These are phyloP conservation scores for Lactarius pseudohatsudake DNA, from an alignment of 768 basidiomycete genomes.

Conservation along the genomic window DNA sequence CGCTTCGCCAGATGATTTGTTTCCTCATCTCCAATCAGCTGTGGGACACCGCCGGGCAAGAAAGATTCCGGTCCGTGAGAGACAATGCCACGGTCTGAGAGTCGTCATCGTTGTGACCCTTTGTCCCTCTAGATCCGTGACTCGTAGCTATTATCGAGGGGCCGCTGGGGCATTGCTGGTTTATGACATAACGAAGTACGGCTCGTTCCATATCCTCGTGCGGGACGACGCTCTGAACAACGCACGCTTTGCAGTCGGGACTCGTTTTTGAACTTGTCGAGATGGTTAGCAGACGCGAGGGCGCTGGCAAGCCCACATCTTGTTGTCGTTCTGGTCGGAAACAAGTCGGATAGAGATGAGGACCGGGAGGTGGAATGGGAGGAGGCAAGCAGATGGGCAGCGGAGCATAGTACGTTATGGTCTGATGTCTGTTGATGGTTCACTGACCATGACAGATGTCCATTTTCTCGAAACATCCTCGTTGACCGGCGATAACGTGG, in stretches of 20 bases:
- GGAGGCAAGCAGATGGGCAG: conserved; percentile 94
- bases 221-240: conserved; percentile 25
- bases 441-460: conserved; percentile 54
- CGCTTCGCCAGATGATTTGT: background rate
- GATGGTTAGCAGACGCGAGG: conserved; percentile 92
- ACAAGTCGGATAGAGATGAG: conserved; percentile 93
- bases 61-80: conserved; percentile 73
- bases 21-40: conserved; percentile 47
- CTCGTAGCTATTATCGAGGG: conserved; percentile 93
- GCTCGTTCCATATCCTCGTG: conserved; percentile 36
- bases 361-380: conserved; percentile 94
- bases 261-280: conserved; percentile 78
- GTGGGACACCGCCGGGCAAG: conserved; percentile 98
- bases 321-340: conserved; percentile 88
- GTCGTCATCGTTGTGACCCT: conserved; percentile 26
- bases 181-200: conserved; percentile 85
- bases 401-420: conserved; percentile 74
- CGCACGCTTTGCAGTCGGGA: conserved; percentile 57
- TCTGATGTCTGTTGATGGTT: background rate
- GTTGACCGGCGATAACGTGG: conserved; percentile 87
- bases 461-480: conserved; percentile 95
- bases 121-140: conserved; percentile 64
- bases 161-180: conserved; percentile 91
- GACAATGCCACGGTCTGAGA: conserved; percentile 23
- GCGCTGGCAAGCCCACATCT: conserved; percentile 91